Evolutionary conservation across 495 filamentous ascomycete genomes (phyloP), one percentile per base, ranked within the genome.

Genomic region (Penicillium silybi): DNA sequence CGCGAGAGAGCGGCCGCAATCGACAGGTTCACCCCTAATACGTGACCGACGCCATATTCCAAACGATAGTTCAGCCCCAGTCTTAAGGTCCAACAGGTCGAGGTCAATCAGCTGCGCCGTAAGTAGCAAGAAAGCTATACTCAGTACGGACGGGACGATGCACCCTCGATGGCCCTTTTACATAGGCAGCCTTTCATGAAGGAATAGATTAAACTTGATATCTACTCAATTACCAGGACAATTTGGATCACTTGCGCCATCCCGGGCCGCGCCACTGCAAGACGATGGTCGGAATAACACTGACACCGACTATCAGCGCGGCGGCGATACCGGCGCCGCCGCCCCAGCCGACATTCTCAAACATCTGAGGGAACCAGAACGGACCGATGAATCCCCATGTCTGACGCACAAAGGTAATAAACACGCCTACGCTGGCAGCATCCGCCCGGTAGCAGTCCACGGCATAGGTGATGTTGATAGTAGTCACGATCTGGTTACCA

Each of bases 361-460:
- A 75, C 75, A 81, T 79, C 18, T 56, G 34, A n/a, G 78, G 74
- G 48, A 82, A 78, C 77, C 77, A 83, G 50, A 83, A 83, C 1
- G 77, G 77, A 2, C 80, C 80, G 60, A 82, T 78, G 54, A 84
- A 84, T 0, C 78, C 79, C 78, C 78, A 83, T 3, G 65, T 73
- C 51, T 77, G 73, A 23, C 80, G 63, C 18, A 81, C 69, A 54
- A 83, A 75, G 0, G 69, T 81, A 42, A 83, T 76, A 46, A 81
- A 81, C 4, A 84, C 80, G 26, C 80, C 80, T 3, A 82, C 71
- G 55, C 73, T 75, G 0, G 69, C 73, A 2, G 77, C 66, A 32
- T 80, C 74, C 20, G 74, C 64, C 0, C 59, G 74, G 46, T 80
- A 71, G 44, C 73, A 78, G 50, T 82, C 80, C 0, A 84, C 76